phyloP scores from a whole-genome alignment of 2,329 filamentous ascomycete species.

The Neofusicoccum sp. region DNA sequence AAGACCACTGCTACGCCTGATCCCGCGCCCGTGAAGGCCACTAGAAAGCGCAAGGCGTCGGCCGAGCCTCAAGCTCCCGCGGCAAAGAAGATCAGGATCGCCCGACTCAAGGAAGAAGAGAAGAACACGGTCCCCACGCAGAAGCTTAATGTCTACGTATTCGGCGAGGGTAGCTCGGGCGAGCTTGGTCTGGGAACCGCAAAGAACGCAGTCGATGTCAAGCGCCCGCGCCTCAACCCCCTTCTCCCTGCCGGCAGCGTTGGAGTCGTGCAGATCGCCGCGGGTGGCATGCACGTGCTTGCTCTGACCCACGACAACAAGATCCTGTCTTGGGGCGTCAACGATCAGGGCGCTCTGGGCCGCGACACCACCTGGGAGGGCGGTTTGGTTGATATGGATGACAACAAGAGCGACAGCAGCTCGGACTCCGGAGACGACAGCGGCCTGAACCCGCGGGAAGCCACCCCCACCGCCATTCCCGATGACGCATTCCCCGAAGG shows the following conservation, averaged over 20 bases:
- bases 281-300: constrained; percentile 78
- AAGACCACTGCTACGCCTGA: neutral
- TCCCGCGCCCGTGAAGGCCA: constrained; percentile 26
- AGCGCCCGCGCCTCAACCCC: constrained; percentile 69
- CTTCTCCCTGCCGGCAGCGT: constrained; percentile 56
- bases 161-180: constrained; percentile 75
- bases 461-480: constrained; percentile 62
- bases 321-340: constrained; percentile 84
- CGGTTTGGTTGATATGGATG: constrained; percentile 54
- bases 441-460: constrained; percentile 70
- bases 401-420: constrained; percentile 52
- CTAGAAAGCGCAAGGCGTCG: constrained; percentile 25
- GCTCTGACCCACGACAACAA: constrained; percentile 77
- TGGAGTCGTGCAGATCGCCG: constrained; percentile 71
- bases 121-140: constrained; percentile 65
- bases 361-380: constrained; percentile 70
- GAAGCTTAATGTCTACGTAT: constrained; percentile 72
- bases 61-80: constrained; percentile 1
- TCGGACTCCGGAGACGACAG: constrained; percentile 55
- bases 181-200: constrained; percentile 75
- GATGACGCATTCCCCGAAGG: constrained; percentile 57
- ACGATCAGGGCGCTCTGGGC: constrained; percentile 78
- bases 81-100: constrained; percentile 28
- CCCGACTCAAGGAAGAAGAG: constrained; percentile 29
- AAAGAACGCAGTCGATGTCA: constrained; percentile 67